Percentiles rank a stretch among this genome's conserved stretches.
Evolutionary conservation across 75 land plant genomes (phyloP).

Genomic region (Pinus tabuliformis): DNA sequence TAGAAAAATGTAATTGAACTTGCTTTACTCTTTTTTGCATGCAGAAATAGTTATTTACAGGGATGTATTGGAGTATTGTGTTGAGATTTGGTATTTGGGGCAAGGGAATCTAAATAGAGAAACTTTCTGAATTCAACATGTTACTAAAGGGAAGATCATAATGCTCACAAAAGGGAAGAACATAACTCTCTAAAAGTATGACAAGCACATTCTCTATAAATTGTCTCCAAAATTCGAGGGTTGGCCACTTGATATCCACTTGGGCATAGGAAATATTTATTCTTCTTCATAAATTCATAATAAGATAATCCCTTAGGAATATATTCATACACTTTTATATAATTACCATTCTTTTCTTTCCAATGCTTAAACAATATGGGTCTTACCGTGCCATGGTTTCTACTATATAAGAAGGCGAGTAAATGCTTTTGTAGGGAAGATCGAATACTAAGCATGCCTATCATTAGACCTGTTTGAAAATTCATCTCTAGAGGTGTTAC

Average conservation of each 20-base stretch:
- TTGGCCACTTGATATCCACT: slow-evolving; percentile 74
- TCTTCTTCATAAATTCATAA: slow-evolving; percentile 40
- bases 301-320: slow-evolving; percentile 33
- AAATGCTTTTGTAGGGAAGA: slow-evolving; percentile 25
- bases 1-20: slow-evolving; percentile 60
- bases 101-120: slow-evolving; percentile 53
- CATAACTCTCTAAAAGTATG: slow-evolving; percentile 58
- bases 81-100: slow-evolving; percentile 63
- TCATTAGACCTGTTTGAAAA: slow-evolving; percentile 31
- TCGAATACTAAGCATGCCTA: slow-evolving; percentile 28
- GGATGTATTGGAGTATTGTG: slow-evolving; percentile 34
- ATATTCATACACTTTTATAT: slow-evolving; percentile 38
- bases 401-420: slow-evolving; percentile 70
- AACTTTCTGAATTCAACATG: slow-evolving; percentile 75
- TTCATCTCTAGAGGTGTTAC: slow-evolving; percentile 60
- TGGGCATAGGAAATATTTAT: slow-evolving; percentile 68
- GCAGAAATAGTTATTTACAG: slow-evolving; percentile 20
- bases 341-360: slow-evolving; percentile 41
- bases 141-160: slow-evolving; percentile 86
- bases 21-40: slow-evolving; percentile 39
- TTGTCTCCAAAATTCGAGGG: slow-evolving; percentile 70
- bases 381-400: slow-evolving; percentile 60
- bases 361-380: no score
- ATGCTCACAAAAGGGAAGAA: no score
- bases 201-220: slow-evolving; percentile 69